A percentile compares a stretch with the other conserved stretches of the same genome.
These are phyloP conservation scores for Cadophora gregata DNA, from an alignment of 2,329 filamentous ascomycete genomes.

Conservation along the genomic window DNA sequence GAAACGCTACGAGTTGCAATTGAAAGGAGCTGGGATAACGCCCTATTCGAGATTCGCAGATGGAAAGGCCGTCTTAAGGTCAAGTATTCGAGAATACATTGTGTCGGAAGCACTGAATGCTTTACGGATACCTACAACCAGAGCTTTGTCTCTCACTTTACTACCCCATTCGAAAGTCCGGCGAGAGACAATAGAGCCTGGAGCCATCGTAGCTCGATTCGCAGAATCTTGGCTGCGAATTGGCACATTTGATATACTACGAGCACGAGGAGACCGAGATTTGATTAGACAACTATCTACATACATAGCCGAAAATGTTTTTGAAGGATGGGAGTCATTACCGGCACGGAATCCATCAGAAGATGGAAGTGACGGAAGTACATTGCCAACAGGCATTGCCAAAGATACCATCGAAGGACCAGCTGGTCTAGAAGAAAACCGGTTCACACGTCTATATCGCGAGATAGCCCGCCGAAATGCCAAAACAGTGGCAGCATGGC, in stretches of 20 bases:
- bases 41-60: slow-evolving; percentile 97
- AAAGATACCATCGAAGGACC: slow-evolving; percentile 70
- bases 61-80: slow-evolving; percentile 89
- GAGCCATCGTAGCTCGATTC: slow-evolving; percentile 90
- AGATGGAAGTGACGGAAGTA: slow-evolving; percentile 52
- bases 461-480: slow-evolving; percentile 88
- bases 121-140: slow-evolving; percentile 82
- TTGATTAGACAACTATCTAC: slow-evolving; percentile 77
- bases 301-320: slow-evolving; percentile 87
- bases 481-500: slow-evolving; percentile 88
- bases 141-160: slow-evolving; percentile 82
- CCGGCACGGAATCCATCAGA: slow-evolving; percentile 64
- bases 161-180: slow-evolving; percentile 74
- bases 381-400: slow-evolving; percentile 53
- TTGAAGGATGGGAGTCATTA: slow-evolving; percentile 85
- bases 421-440: slow-evolving; percentile 75
- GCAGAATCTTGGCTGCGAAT: slow-evolving; percentile 91
- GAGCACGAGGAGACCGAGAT: slow-evolving; percentile 78
- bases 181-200: slow-evolving; percentile 84
- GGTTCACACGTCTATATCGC: slow-evolving; percentile 85
- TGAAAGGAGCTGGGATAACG: slow-evolving; percentile 92
- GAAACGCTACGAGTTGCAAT: slow-evolving; percentile 85
- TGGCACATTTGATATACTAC: slow-evolving; percentile 94
- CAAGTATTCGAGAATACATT: slow-evolving; percentile 92
- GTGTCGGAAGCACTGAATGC: slow-evolving; percentile 90